phyloP scores from a whole-genome alignment of 202 grass and related monocot species.

The Musa balbisiana region DNA sequence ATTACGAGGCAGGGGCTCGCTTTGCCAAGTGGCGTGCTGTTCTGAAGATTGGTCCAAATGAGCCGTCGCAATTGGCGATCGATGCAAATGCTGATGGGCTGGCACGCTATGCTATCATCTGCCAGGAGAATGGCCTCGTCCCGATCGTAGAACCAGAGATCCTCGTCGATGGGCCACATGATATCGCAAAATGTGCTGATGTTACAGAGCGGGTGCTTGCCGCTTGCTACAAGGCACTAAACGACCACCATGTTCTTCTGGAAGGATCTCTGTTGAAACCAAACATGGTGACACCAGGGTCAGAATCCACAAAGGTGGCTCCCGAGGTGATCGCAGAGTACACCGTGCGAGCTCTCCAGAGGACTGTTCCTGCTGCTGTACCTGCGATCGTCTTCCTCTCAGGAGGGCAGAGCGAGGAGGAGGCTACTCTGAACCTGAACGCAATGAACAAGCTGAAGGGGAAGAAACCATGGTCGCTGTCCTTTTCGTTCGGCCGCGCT shows the following conservation, averaged over 20 bases:
- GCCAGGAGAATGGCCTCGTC: slow-evolving; percentile 47
- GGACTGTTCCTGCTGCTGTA: slow-evolving; percentile 38
- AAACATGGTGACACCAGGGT: slow-evolving; percentile 47
- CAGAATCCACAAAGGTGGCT: slow-evolving; percentile 24
- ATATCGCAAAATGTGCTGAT: slow-evolving; percentile 30
- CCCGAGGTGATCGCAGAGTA: slow-evolving; percentile 31
- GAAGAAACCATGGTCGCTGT: slow-evolving; percentile 48
- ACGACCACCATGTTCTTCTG: slow-evolving; percentile 40
- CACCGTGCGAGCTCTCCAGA: slow-evolving; percentile 33
- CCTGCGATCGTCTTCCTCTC: slow-evolving; percentile 49
- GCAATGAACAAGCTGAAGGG: slow-evolving; percentile 41
- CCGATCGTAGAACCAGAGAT: slow-evolving; percentile 50
- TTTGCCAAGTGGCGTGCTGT: slow-evolving; percentile 49
- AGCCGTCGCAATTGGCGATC: slow-evolving; percentile 41
- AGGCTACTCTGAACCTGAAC: slow-evolving; percentile 39
- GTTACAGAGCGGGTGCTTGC: slow-evolving; percentile 40
- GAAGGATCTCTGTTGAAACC: slow-evolving; percentile 46
- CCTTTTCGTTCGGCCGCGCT: slow-evolving; percentile 40
- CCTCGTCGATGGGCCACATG: slow-evolving; percentile 35
- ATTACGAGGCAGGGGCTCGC: slow-evolving; percentile 33
- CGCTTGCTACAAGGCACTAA: slow-evolving; percentile 47
- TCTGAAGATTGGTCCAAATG: slow-evolving; percentile 39
- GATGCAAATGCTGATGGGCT: slow-evolving; percentile 37
- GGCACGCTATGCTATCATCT: slow-evolving; percentile 50
- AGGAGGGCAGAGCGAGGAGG: slow-evolving; percentile 45